Base-by-base conservation (phyloP, 306 rosid genomes). In the Senna tora region DNA sequence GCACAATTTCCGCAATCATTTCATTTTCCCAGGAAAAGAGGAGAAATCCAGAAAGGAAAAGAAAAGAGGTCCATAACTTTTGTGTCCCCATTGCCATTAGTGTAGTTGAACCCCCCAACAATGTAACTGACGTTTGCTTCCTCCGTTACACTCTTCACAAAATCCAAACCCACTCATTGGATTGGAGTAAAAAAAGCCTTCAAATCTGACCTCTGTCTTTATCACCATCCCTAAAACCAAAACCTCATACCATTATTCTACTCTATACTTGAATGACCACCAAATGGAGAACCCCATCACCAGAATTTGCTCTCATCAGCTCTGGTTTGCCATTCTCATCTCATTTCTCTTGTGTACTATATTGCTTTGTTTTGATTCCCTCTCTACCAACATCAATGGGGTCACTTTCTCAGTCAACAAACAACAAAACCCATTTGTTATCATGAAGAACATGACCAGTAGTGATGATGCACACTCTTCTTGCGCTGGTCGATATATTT, bases 401-500 rank as follows among this genome's bases (percentile, higher is more conserved):
- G 22, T 69, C 53, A 34, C 71, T 74, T 75, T 76, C 61, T 70
- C 17, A 10, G 17, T 75, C 71, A 65, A 64, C 70, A 55, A 80
- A 25, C 75, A 21, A 17, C 12, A 9, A 45, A 69, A 67, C 77
- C 78, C 81, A 30, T 17, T 25, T 19, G 69, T 60, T 16, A 7
- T 64, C 51, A 5, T 54, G 50, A 68, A 65, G 34, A 70, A 77
- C 55, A 34, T 65, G 9, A 70, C 80, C 61, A 14, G 21, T 46
- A 10, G 43, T 39, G 16, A 16, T n/a, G 14, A 14, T 28, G 6
- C 50, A 49, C 83, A 86, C 83, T 63, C 86, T 85, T 68, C 86
- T 20, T 94, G 98, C 75, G 66, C 19, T 21, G 88, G 88, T 9
- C 78, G 89, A 20, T 91, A 89, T 43, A 46, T 94, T 9, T 94